Evolutionary conservation across 2,329 filamentous ascomycete genomes (phyloP), one percentile per base, ranked within the genome.

Genomic region (Paracoccidioides lutzii): DNA sequence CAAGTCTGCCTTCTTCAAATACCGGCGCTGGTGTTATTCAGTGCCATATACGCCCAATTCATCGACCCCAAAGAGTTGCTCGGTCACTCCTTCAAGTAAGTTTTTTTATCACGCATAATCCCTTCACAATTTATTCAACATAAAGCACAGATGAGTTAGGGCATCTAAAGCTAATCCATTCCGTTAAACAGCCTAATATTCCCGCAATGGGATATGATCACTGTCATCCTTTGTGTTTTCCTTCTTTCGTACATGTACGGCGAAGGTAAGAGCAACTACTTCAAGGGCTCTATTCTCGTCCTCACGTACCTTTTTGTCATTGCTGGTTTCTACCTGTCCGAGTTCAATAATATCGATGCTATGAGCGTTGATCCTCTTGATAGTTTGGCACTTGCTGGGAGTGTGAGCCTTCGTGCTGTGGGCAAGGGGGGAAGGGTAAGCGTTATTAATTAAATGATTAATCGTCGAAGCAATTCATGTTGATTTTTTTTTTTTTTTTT

Each of bases 221-320:
- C 88, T 0, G 89, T 97, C 14, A 95, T 97, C 58, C 69, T 98
- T 14, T 96, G 91, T 65, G 90, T 98, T 15, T 95, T 98, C 75
- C 75, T 98, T 56, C 82, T 98, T 61, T 95, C 90, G 65, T 95
- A 97, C 76, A 91, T 98, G 77, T 95, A 97, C 64, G 88, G 91
- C 53, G 93, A 98, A 73, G 93, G 93, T 43, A 98, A 98, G 81
- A 97, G 90, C 76, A 98, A 98, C 72, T 98, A 98, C 73, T 98
- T 98, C 82, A 98, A 98, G 76, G 93, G 93, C 53, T 95, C 88
- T 61, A 96, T 97, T 63, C 78, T 98, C 53, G 83, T 97, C 60
- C 76, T 98, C 52, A 93, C 88, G 38, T 98, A 98, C 69, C 72
- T 97, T 30, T 93, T 97, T 33, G 89, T 98, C 51, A 76, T 96